Conservation (phyloP, 331 rosid genomes). For the Quercus lobata region DNA sequence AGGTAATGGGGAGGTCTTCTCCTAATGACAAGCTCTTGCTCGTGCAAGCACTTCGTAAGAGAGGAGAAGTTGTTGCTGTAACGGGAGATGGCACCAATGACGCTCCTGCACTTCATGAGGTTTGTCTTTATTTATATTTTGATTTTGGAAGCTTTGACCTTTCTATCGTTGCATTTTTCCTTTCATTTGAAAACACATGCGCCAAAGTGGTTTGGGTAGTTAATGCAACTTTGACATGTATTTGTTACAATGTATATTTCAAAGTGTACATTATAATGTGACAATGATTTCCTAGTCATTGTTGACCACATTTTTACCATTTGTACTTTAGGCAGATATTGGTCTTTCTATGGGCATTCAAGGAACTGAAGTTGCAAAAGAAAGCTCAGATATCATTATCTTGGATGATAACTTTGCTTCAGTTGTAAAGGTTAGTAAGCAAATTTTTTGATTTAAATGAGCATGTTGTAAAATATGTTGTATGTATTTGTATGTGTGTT, state of each 20-base stretch:
- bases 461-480: constrained; percentile 4
- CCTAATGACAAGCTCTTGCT: constrained; percentile 98
- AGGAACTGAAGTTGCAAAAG: constrained; percentile 99
- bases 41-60: constrained; percentile 92
- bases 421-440: constrained; percentile 73
- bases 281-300: constrained; percentile 15
- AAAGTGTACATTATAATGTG: background rate
- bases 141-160: background rate
- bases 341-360: constrained; percentile 99
- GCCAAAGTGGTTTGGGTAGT: background rate
- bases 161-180: background rate
- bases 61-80: constrained; percentile 95
- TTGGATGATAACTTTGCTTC: constrained; percentile 96
- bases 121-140: constrained; percentile 36
- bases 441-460: constrained; percentile 3
- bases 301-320: constrained; percentile 33
- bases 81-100: constrained; percentile 99
- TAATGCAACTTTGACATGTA: background rate
- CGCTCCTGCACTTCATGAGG: constrained; percentile 99
- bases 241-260: background rate
- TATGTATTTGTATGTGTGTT: background rate
- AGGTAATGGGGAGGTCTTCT: constrained; percentile 99
- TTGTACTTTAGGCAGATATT: constrained; percentile 91
- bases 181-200: background rate
- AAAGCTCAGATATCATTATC: constrained; percentile 96